phyloP scores from a whole-genome alignment of 345 rosid genomes.

The Linum trigynum region DNA sequence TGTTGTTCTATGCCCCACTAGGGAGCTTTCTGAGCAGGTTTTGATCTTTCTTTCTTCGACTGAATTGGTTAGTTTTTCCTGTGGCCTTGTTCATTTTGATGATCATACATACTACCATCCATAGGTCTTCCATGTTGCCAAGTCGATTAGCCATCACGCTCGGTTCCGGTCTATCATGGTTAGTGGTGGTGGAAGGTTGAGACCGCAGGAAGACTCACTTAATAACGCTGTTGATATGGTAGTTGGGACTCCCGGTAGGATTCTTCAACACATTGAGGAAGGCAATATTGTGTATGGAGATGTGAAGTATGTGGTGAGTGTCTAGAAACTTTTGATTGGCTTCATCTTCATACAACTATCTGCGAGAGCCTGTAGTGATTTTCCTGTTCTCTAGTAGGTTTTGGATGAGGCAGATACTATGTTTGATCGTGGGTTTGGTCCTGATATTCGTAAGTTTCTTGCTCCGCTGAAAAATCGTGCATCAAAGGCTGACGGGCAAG shows the following conservation, averaged over 20 bases:
- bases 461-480: constrained; percentile 75
- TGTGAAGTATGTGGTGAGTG: constrained; percentile 60
- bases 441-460: constrained; percentile 83
- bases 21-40: constrained; percentile 95
- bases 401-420: constrained; percentile 98
- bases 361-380: constrained; percentile 11
- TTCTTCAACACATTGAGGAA: constrained; percentile 86
- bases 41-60: neutral
- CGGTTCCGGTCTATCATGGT: constrained; percentile 81
- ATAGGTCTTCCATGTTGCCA: constrained; percentile 85
- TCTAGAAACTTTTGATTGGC: neutral
- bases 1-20: constrained; percentile 83
- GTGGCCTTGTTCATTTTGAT: neutral
- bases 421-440: constrained; percentile 97
- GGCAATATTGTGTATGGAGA: constrained; percentile 97
- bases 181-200: constrained; percentile 83
- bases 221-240: constrained; percentile 83
- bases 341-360: neutral
- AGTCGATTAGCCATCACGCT: constrained; percentile 86
- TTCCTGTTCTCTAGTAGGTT: constrained; percentile 41
- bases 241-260: constrained; percentile 92
- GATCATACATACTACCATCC: neutral
- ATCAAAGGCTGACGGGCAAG: constrained; percentile 49
- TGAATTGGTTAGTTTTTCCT: neutral
- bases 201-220: constrained; percentile 81